These are phyloP conservation scores for Penicillium paxilli DNA, from an alignment of 495 filamentous ascomycete genomes.

Conservation along the genomic window DNA sequence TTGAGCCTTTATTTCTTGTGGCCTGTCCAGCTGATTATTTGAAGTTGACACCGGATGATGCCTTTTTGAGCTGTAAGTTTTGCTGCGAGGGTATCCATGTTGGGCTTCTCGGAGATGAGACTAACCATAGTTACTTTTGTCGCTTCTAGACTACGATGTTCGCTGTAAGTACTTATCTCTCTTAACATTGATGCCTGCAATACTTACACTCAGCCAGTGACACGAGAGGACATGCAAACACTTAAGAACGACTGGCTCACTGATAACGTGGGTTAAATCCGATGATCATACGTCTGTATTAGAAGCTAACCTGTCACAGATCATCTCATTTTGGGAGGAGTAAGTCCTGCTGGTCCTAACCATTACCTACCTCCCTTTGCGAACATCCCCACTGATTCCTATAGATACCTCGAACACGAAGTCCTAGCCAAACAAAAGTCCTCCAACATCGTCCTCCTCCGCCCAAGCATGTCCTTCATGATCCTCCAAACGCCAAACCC, in stretches of 20 bases:
- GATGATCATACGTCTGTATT: slow-evolving; percentile 6
- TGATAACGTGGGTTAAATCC: slow-evolving; percentile 73
- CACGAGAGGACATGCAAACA: slow-evolving; percentile 79
- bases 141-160: slow-evolving; percentile 61
- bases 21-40: slow-evolving; percentile 2
- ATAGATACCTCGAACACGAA: slow-evolving; percentile 91
- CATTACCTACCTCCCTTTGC: too few species aligned
- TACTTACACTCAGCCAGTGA: slow-evolving; percentile 51
- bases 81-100: neutral
- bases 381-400: slow-evolving; percentile 1
- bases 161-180: slow-evolving; percentile 58
- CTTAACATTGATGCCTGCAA: neutral
- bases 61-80: slow-evolving; percentile 69
- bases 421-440: slow-evolving; percentile 70
- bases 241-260: slow-evolving; percentile 95
- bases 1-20: neutral
- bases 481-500: slow-evolving; percentile 81
- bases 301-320: slow-evolving; percentile 28
- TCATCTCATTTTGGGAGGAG: slow-evolving; percentile 98
- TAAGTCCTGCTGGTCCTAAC: slow-evolving; percentile 46
- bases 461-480: slow-evolving; percentile 92
- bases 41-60: slow-evolving; percentile 68
- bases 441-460: slow-evolving; percentile 86
- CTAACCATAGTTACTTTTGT: slow-evolving; percentile 13
- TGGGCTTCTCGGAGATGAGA: neutral